These are phyloP conservation scores for Whalleya microplaca DNA, from an alignment of 2,329 filamentous ascomycete genomes.

Conservation along the genomic window DNA sequence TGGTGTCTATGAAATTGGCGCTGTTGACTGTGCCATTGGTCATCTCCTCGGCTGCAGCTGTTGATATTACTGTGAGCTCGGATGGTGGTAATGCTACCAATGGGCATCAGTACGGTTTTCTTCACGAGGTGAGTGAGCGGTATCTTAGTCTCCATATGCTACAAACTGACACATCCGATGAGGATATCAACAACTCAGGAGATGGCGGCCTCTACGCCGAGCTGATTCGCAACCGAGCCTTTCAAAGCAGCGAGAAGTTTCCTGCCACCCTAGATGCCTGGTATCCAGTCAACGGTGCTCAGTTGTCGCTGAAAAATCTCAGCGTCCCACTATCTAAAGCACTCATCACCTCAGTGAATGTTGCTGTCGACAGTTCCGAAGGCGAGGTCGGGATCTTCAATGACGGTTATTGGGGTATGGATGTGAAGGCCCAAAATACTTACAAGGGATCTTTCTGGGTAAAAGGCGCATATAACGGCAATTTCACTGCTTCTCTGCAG, in stretches of 20 bases:
- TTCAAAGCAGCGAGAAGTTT: slow-evolving; percentile 57
- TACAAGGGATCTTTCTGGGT: slow-evolving; percentile 59
- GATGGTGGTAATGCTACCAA: slow-evolving; percentile 47
- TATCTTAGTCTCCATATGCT: neutral
- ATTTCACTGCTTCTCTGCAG: slow-evolving; percentile 51
- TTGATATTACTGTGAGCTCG: slow-evolving; percentile 43
- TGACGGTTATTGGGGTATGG: slow-evolving; percentile 62
- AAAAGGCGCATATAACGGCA: slow-evolving; percentile 51
- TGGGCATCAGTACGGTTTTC: slow-evolving; percentile 50
- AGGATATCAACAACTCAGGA: slow-evolving; percentile 70
- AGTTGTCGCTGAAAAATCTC: slow-evolving; percentile 51
- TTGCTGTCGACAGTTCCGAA: slow-evolving; percentile 40
- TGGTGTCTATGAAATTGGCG: slow-evolving; percentile 27
- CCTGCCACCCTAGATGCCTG: slow-evolving; percentile 51
- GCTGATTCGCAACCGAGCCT: slow-evolving; percentile 70
- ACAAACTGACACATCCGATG: slow-evolving; percentile 25
- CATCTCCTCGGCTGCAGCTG: slow-evolving; percentile 31
- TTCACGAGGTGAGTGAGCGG: slow-evolving; percentile 44
- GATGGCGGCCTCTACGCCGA: slow-evolving; percentile 77
- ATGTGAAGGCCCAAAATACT: slow-evolving; percentile 46
- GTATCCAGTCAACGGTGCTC: slow-evolving; percentile 47
- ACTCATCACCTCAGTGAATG: slow-evolving; percentile 55
- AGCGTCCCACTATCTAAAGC: slow-evolving; percentile 54
- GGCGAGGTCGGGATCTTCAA: slow-evolving; percentile 53
- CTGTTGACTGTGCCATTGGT: slow-evolving; percentile 23